phyloP scores from a whole-genome alignment of 352 stramenopile species.

The Pythium dissotocum region DNA sequence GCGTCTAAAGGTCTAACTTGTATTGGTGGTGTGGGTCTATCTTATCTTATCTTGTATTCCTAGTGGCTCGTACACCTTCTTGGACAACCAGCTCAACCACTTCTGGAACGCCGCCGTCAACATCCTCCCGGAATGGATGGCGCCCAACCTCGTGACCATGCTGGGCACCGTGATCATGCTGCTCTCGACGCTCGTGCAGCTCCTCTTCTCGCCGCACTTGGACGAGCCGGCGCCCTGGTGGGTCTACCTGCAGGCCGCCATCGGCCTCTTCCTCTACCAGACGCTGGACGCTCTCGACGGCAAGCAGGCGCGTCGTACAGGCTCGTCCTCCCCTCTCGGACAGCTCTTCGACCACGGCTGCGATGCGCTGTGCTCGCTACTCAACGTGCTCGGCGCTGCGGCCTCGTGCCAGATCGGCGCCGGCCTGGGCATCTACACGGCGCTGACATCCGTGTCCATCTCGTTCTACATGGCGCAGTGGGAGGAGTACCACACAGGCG shows the following conservation, averaged over 20 bases:
- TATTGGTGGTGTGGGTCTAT: background rate
- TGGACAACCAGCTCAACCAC: conserved; percentile 88
- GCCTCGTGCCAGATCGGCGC: conserved; percentile 61
- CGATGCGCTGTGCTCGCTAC: conserved; percentile 79
- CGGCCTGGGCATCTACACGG: conserved; percentile 46
- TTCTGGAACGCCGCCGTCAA: conserved; percentile 88
- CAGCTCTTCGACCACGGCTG: conserved; percentile 98
- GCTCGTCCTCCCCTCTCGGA: conserved; percentile 93
- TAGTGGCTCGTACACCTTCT: conserved; percentile 84
- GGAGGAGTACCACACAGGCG: conserved; percentile 89
- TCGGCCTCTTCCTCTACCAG: conserved; percentile 93
- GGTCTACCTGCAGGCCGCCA: conserved; percentile 74
- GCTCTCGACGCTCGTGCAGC: conserved; percentile 76
- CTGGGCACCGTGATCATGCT: conserved; percentile 80
- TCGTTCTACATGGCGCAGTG: conserved; percentile 87
- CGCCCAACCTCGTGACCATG: conserved; percentile 91
- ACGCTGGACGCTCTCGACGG: conserved; percentile 99
- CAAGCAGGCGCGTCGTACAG: conserved; percentile 97
- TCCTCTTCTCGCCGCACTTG: conserved; percentile 73
- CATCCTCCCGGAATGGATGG: conserved; percentile 87
- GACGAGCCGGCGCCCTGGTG: conserved; percentile 61
- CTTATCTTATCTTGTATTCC: background rate
- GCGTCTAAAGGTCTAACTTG: background rate
- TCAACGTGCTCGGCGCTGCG: conserved; percentile 78
- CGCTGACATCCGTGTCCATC: conserved; percentile 76